phyloP scores from a whole-genome alignment of 2,329 filamentous ascomycete species.

The Helicocarpus griseus region DNA sequence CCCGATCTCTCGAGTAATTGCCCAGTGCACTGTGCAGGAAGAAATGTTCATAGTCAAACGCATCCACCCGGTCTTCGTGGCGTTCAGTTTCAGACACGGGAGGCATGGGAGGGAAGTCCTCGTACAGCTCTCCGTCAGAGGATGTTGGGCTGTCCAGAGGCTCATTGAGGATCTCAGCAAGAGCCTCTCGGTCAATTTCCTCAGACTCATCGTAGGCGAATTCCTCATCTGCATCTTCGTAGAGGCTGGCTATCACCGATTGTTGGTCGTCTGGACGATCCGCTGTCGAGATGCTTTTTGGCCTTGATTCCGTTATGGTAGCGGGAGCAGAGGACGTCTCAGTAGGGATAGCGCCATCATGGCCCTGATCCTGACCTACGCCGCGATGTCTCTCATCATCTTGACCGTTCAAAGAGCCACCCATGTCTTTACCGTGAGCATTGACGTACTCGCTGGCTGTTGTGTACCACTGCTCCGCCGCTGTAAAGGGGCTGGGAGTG shows the following conservation, averaged over 20 bases:
- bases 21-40: constrained; percentile 90
- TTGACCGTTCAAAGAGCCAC: not conserved
- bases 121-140: constrained; percentile 18
- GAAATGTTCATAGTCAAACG: constrained; percentile 94
- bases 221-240: constrained; percentile 34
- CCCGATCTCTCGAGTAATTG: constrained; percentile 33
- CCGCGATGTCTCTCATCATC: constrained; percentile 4
- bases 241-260: constrained; percentile 28
- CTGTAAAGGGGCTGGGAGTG: constrained; percentile 68
- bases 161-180: constrained; percentile 41
- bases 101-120: constrained; percentile 24
- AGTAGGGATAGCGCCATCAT: not conserved
- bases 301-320: not conserved
- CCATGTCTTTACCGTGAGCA: constrained; percentile 16
- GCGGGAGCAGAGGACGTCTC: not conserved
- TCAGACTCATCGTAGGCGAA: constrained; percentile 29
- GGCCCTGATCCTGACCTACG: not conserved
- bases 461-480: constrained; percentile 52
- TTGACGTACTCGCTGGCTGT: constrained; percentile 29
- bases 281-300: not conserved
- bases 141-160: constrained; percentile 30
- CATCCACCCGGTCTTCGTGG: constrained; percentile 88
- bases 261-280: constrained; percentile 16
- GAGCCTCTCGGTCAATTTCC: constrained; percentile 56
- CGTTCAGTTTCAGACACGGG: constrained; percentile 51